Base-by-base conservation (phyloP, 495 filamentous ascomycete species). In the Articulospora tetracladia region DNA sequence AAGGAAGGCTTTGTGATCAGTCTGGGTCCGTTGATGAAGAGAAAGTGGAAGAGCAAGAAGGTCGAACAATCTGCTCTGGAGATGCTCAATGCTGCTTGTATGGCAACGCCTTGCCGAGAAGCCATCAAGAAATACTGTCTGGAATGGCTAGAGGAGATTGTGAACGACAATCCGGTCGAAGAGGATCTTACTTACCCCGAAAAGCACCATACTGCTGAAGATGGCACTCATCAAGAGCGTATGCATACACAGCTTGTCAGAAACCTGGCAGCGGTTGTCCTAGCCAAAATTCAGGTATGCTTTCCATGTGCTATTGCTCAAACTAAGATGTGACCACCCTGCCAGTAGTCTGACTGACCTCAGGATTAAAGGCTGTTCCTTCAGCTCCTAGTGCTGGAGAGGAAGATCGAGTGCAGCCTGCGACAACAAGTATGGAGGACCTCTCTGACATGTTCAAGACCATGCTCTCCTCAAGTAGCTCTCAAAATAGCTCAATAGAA, bases 11-110 rank as follows among this genome's bases (percentile, higher is more conserved):
- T 98, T 66, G 77, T 94, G 52, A 70, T 77, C 28, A 81, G 79
- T 34, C 76, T 96, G 23, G 83, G 82, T 20, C 84, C 88, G 8
- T 71, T 93, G 50, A 85, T 92, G 70, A 79, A 86, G 54, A 83
- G 84, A 66, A 88, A 89, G 55, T 82, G 82, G 70, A 92, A 89
- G 73, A 89, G 85, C 67, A 79, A 80, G 62, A 87, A 87, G 55
- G 86, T 97, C 41, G 92, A 96, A 73, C 81, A 85, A 39, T 86
- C 91, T 3, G 83, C 90, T 25, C 73, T 98, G 55, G 90, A 98
- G 60, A 85, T 98, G 77, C 76, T 98, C 41, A 94, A 89, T 72
- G 90, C 90, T 12, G 95, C 93, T 19, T 96, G 92, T 72, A 87
- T 95, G 73, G 86, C 92, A 65, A 76, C 81, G 44, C 71, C 78